A percentile compares a stretch with the other conserved stretches of the same genome.
Conservation (phyloP, 352 stramenopile genomes). For the Pythium brachiatum region DNA sequence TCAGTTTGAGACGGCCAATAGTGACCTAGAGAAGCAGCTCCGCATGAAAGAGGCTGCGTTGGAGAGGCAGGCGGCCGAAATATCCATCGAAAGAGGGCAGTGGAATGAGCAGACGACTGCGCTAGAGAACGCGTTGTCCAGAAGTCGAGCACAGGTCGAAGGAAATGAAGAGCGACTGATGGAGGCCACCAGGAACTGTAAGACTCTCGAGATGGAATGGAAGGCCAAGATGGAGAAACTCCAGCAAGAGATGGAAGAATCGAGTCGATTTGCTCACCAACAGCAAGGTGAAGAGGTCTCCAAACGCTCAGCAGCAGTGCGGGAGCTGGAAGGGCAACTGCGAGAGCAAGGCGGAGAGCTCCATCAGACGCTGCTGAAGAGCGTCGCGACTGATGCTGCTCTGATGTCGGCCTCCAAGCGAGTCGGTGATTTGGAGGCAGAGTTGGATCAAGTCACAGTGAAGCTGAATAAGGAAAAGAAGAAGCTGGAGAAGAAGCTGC, state of each 20-base stretch:
- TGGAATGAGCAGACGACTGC: background rate
- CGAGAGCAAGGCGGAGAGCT: background rate
- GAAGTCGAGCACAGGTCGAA: background rate
- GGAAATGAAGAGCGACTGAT: background rate
- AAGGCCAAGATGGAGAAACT: background rate
- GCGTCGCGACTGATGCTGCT: background rate
- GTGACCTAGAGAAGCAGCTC: conserved; percentile 6
- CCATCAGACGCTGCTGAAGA: background rate
- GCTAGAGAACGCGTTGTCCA: background rate
- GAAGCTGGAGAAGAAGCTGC: conserved; percentile 56
- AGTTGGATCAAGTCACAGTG: background rate
- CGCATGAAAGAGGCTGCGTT: conserved; percentile 20
- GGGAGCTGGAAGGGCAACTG: background rate
- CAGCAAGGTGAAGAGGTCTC: background rate
- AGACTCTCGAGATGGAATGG: background rate
- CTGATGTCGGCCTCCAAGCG: background rate
- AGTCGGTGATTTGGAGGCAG: background rate
- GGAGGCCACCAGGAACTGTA: background rate
- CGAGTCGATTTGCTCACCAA: background rate
- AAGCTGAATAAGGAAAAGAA: conserved; percentile 38
- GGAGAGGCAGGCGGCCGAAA: conserved; percentile 10
- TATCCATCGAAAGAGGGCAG: background rate
- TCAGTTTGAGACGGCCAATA: conserved; percentile 27
- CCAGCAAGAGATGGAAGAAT: background rate
- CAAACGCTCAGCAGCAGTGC: background rate